Evolutionary conservation across 192 early-diverging fungal genomes (phyloP).

Genomic region (Backusella morwellensis): DNA sequence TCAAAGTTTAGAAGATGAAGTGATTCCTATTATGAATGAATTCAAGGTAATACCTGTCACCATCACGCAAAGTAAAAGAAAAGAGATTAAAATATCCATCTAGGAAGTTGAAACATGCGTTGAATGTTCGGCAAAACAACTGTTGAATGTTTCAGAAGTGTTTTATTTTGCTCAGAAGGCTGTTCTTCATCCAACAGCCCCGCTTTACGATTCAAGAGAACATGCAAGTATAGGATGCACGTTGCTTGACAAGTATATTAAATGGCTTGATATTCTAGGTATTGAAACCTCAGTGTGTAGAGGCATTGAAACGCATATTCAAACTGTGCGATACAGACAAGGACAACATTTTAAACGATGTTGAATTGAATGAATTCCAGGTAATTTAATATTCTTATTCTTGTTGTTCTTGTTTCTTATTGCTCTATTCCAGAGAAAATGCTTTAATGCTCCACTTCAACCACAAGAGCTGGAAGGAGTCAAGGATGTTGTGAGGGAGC

Average conservation of each 20-base stretch:
- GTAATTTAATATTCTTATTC: slow-evolving; percentile 28
- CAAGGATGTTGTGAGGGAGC: slow-evolving; percentile 90
- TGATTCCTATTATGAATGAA: slow-evolving; percentile 98
- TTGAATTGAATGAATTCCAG: slow-evolving; percentile 97
- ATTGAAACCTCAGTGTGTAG: slow-evolving; percentile 86
- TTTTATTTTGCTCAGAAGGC: slow-evolving; percentile 99
- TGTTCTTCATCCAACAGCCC: slow-evolving; percentile 94
- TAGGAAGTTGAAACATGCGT: slow-evolving; percentile 98
- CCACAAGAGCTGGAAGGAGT: slow-evolving; percentile 94
- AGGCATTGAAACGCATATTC: slow-evolving; percentile 93
- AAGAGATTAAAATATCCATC: not conserved
- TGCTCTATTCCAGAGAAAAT: slow-evolving; percentile 64
- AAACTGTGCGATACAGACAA: slow-evolving; percentile 94
- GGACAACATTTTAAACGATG: slow-evolving; percentile 87
- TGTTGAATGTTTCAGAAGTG: slow-evolving; percentile 96
- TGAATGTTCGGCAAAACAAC: slow-evolving; percentile 96
- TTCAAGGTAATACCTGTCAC: slow-evolving; percentile 66
- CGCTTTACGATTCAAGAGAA: slow-evolving; percentile 93
- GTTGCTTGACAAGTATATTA: not conserved
- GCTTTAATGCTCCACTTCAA: slow-evolving; percentile 96
- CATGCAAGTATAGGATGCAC: slow-evolving; percentile 53
- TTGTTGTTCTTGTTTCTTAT: too few relatives aligned
- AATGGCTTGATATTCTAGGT: slow-evolving; percentile 34
- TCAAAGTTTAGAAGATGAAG: slow-evolving; percentile 87
- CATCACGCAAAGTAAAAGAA: too few relatives aligned